phyloP scores from a whole-genome alignment of 108 stramenopile species.

The Epithemia pelagica region DNA sequence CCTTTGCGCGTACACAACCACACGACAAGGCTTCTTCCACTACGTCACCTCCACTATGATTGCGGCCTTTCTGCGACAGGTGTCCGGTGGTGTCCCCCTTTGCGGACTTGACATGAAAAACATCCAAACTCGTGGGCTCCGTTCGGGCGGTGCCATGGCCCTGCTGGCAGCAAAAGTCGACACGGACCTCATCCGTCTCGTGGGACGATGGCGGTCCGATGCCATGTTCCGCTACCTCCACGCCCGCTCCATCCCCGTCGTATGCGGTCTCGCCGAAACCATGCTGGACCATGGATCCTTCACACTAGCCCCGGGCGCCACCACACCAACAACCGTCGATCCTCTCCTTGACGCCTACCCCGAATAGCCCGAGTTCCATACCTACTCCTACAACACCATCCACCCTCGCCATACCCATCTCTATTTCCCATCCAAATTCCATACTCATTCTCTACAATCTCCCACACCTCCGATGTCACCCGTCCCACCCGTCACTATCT shows the following conservation, averaged over 20 bases:
- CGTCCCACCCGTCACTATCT: no score
- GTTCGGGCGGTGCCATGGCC: slow-evolving; percentile 36
- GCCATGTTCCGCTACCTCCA: slow-evolving; percentile 21
- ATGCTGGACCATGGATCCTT: slow-evolving; percentile 17
- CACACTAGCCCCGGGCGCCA: slow-evolving; percentile 3
- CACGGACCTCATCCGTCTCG: slow-evolving; percentile 20
- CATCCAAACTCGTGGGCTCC: slow-evolving; percentile 22
- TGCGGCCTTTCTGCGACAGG: not conserved
- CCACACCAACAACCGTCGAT: not conserved
- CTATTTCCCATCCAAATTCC: no score
- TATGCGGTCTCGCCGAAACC: slow-evolving; percentile 7
- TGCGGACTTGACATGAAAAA: not conserved
- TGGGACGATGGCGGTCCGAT: slow-evolving; percentile 24
- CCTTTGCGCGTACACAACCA: not conserved
- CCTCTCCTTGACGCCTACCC: no score
- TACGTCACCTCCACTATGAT: not conserved
- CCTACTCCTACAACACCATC: no score
- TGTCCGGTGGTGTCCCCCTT: not conserved
- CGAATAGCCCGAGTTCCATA: no score
- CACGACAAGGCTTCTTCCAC: not conserved
- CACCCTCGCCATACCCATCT: no score
- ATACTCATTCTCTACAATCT: no score
- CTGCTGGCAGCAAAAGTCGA: slow-evolving; percentile 24
- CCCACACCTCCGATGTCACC: no score
- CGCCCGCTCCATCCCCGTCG: slow-evolving; percentile 16